Conservation (phyloP, 495 filamentous ascomycete genomes). For the Penicillium egyptiacum region DNA sequence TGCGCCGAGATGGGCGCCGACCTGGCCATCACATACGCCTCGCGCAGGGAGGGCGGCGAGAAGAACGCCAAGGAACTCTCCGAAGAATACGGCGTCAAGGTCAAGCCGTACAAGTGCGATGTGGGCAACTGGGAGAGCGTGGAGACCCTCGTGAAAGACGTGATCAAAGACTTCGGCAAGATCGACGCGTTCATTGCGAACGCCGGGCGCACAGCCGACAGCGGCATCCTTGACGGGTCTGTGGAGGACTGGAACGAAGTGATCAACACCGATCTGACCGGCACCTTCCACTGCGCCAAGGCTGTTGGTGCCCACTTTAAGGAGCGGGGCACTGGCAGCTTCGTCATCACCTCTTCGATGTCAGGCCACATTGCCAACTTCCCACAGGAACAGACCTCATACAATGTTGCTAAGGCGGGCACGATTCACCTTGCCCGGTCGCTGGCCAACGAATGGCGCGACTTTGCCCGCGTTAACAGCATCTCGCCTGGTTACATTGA, state of each 20-base stretch:
- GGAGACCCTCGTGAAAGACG: constrained; percentile 47
- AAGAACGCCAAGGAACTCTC: constrained; percentile 62
- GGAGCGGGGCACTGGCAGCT: constrained; percentile 57
- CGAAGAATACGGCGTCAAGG: constrained; percentile 62
- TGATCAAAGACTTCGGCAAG: constrained; percentile 63
- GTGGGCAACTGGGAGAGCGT: constrained; percentile 54
- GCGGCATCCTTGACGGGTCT: constrained; percentile 61
- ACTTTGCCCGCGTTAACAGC: constrained; percentile 73
- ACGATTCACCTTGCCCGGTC: constrained; percentile 56
- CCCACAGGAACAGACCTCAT: constrained; percentile 77
- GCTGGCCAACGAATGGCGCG: constrained; percentile 74
- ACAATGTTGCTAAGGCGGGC: constrained; percentile 75
- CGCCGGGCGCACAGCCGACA: constrained; percentile 63
- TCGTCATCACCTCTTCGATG: constrained; percentile 67
- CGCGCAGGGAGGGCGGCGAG: constrained; percentile 59
- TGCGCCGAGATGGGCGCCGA: constrained; percentile 73
- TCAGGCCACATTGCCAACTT: constrained; percentile 75
- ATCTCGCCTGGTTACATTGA: constrained; percentile 80
- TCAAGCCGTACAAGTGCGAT: constrained; percentile 64
- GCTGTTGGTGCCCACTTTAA: constrained; percentile 65
- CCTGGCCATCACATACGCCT: constrained; percentile 66
- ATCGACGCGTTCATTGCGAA: constrained; percentile 70
- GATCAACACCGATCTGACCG: constrained; percentile 62
- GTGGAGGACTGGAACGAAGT: constrained; percentile 69
- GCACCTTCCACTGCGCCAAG: constrained; percentile 69